phyloP scores from a whole-genome alignment of 257 asterid genomes.

The Paraleonurus japonicus region DNA sequence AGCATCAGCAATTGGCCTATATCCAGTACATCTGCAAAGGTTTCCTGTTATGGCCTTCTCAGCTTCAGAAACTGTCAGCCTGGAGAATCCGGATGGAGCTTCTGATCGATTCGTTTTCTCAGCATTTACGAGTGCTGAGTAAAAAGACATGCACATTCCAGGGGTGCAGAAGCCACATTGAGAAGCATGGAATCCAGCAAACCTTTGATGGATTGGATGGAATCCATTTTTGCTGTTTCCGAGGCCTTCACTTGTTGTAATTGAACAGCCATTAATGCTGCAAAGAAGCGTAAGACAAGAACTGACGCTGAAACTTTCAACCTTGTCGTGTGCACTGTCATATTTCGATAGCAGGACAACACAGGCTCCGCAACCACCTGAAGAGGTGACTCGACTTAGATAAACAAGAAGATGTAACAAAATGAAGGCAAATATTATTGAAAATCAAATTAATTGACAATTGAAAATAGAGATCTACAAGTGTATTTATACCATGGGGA shows the following conservation, averaged over 20 bases:
- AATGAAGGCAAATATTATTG: no score
- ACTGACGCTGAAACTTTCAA: slow-evolving; percentile 20
- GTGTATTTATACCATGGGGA: no score
- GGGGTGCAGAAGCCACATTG: slow-evolving; percentile 30
- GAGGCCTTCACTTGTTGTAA: slow-evolving; percentile 24
- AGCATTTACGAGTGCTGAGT: slow-evolving; percentile 25
- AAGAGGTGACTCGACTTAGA: neutral
- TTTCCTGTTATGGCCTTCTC: slow-evolving; percentile 23
- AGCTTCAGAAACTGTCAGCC: slow-evolving; percentile 27
- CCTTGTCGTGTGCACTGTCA: neutral
- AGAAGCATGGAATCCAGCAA: slow-evolving; percentile 29
- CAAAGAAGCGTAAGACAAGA: slow-evolving; percentile 25
- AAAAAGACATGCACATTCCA: slow-evolving; percentile 28
- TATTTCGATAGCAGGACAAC: slow-evolving; percentile 26
- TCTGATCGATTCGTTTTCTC: neutral
- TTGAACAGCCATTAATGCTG: slow-evolving; percentile 26
- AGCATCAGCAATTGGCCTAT: slow-evolving; percentile 29
- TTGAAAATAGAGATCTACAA: neutral
- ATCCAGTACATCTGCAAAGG: slow-evolving; percentile 28
- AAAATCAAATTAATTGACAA: neutral
- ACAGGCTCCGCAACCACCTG: slow-evolving; percentile 32
- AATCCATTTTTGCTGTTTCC: slow-evolving; percentile 22
- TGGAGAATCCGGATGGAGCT: slow-evolving; percentile 20
- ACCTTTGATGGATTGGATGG: slow-evolving; percentile 29
- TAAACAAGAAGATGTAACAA: neutral